Percentiles rank a stretch among this genome's conserved stretches.
These are phyloP conservation scores for Citrus hindsii DNA, from an alignment of 345 rosid species.

Conservation along the genomic window DNA sequence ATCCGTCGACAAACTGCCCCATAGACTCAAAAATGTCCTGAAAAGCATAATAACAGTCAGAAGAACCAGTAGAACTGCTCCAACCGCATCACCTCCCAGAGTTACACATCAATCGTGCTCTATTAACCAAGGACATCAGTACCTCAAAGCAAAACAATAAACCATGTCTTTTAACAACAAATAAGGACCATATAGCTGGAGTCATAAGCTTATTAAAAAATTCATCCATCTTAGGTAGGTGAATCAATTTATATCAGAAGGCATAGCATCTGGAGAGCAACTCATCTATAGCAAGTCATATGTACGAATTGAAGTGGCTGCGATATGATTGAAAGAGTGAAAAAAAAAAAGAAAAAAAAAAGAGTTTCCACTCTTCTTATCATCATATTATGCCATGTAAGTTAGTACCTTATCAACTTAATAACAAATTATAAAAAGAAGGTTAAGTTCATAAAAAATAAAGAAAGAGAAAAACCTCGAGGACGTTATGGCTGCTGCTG, in stretches of 20 bases:
- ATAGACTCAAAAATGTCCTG: slow-evolving; percentile 82
- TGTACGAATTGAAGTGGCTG: too few relatives aligned
- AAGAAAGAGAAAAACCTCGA: slow-evolving; percentile 39
- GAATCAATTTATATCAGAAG: not conserved
- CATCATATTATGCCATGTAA: too few relatives aligned
- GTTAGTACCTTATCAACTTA: not conserved
- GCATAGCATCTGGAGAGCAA: too few relatives aligned
- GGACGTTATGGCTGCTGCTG: slow-evolving; percentile 43
- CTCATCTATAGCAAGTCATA: too few relatives aligned
- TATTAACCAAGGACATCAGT: not conserved
- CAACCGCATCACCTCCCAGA: not conserved
- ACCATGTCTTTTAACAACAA: not conserved
- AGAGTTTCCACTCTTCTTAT: too few relatives aligned
- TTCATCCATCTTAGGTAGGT: not conserved
- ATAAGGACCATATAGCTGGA: not conserved
- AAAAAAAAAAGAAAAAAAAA: too few relatives aligned
- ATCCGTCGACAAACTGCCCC: slow-evolving; percentile 87
- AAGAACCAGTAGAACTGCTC: not conserved
- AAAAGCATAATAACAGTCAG: not conserved
- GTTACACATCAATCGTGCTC: not conserved
- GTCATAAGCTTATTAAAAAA: not conserved
- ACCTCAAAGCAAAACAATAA: not conserved
- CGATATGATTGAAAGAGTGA: too few relatives aligned
- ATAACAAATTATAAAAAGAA: not conserved
- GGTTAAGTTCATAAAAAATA: not conserved